phyloP scores from a whole-genome alignment of 2,329 filamentous ascomycete species.

The Aspergillus neotritici region DNA sequence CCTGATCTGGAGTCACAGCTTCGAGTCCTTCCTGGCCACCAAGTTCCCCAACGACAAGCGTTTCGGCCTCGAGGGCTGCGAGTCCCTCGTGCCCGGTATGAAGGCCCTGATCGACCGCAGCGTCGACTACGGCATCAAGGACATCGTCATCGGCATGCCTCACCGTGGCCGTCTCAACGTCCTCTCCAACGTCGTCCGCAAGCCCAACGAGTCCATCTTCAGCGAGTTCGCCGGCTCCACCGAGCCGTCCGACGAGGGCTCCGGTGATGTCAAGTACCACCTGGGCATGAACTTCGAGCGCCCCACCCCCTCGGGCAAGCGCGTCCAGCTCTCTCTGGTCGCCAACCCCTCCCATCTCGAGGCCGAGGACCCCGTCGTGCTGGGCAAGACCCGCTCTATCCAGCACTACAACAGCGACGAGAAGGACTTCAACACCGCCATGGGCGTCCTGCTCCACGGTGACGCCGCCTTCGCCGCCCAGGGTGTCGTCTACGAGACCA shows the following conservation, averaged over 20 bases:
- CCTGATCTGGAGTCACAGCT: slow-evolving; percentile 97
- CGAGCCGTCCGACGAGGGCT: slow-evolving; percentile 88
- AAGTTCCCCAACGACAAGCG: slow-evolving; percentile 99
- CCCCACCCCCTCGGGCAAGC: slow-evolving; percentile 95
- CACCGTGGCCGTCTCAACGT: slow-evolving; percentile 98
- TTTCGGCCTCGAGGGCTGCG: slow-evolving; percentile 95
- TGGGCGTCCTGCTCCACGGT: slow-evolving; percentile 94
- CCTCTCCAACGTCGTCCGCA: slow-evolving; percentile 95
- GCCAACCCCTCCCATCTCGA: slow-evolving; percentile 98
- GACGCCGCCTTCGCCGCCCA: slow-evolving; percentile 96
- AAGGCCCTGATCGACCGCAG: slow-evolving; percentile 98
- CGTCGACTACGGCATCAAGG: slow-evolving; percentile 97
- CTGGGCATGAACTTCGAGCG: slow-evolving; percentile 99
- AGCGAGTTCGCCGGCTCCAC: slow-evolving; percentile 89
- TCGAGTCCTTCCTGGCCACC: slow-evolving; percentile 88
- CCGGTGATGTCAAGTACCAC: slow-evolving; percentile 98
- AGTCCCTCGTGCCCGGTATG: slow-evolving; percentile 96
- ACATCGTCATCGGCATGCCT: slow-evolving; percentile 99
- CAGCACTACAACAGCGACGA: slow-evolving; percentile 99
- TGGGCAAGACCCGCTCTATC: slow-evolving; percentile 95
- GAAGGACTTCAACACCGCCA: slow-evolving; percentile 77
- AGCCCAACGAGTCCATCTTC: slow-evolving; percentile 99
- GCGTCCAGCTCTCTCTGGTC: slow-evolving; percentile 96
- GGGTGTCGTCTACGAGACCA: slow-evolving; percentile 96
- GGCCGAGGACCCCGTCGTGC: slow-evolving; percentile 93